These are phyloP conservation scores for Mortierella antarctica DNA, from an alignment of 192 early-diverging fungal genomes.

Conservation along the genomic window DNA sequence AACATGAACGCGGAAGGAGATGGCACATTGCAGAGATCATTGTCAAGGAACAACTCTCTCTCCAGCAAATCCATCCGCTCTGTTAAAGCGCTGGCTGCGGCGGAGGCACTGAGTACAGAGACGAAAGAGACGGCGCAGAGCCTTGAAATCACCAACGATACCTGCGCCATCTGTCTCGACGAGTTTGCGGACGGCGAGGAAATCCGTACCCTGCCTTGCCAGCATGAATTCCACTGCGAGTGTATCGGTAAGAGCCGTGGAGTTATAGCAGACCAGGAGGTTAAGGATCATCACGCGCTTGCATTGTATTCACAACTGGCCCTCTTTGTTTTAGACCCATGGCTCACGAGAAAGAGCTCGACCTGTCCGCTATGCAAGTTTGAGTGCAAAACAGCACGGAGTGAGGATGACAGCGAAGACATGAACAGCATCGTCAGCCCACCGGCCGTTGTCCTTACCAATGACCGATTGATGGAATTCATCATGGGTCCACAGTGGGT, in stretches of 20 bases:
- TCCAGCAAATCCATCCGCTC: slow-evolving; percentile 32
- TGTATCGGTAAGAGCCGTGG: slow-evolving; percentile 42
- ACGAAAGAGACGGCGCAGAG: not conserved
- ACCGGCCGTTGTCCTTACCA: not conserved
- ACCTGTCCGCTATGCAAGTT: slow-evolving; percentile 56
- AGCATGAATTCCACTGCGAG: slow-evolving; percentile 53
- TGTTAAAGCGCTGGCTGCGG: slow-evolving; percentile 20
- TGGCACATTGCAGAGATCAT: not conserved
- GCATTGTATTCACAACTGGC: not conserved
- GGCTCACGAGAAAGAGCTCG: slow-evolving; percentile 56
- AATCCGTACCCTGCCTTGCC: slow-evolving; percentile 48
- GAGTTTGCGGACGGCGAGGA: slow-evolving; percentile 52
- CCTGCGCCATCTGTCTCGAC: slow-evolving; percentile 57
- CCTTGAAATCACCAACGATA: slow-evolving; percentile 27
- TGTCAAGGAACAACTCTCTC: slow-evolving; percentile 13
- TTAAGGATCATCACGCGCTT: too few species aligned
- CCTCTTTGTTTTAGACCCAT: slow-evolving; percentile 28
- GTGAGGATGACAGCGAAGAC: not conserved
- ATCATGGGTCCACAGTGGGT: slow-evolving; percentile 48
- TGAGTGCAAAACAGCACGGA: slow-evolving; percentile 21
- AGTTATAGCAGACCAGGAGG: not conserved
- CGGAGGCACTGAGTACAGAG: slow-evolving; percentile 11
- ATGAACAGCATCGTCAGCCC: not conserved
- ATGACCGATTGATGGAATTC: slow-evolving; percentile 45
- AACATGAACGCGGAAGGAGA: not conserved